phyloP scores from a whole-genome alignment of 768 basidiomycete species.

The Lactarius deliciosus region DNA sequence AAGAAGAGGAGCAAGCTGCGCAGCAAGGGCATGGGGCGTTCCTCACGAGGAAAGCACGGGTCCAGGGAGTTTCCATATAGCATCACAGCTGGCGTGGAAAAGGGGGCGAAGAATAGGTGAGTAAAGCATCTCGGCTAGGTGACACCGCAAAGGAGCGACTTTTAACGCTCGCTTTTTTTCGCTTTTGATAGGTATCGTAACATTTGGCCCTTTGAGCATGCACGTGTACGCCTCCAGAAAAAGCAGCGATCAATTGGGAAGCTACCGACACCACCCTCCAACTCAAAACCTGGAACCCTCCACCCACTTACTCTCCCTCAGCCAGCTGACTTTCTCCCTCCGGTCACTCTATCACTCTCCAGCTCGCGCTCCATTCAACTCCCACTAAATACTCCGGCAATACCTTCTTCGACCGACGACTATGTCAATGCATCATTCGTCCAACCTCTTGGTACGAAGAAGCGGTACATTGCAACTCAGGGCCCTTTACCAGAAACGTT shows the following conservation, averaged over 20 bases:
- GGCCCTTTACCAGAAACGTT: conserved; percentile 90
- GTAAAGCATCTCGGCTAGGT: conserved; percentile 28
- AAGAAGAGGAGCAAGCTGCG: conserved; percentile 31
- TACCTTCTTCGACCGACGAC: conserved; percentile 58
- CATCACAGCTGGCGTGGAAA: conserved; percentile 94
- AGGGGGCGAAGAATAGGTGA: conserved; percentile 89
- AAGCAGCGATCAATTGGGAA: conserved; percentile 15
- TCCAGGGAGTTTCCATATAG: conserved; percentile 69
- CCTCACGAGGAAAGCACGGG: conserved; percentile 25
- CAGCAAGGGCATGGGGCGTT: conserved; percentile 24
- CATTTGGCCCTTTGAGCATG: conserved; percentile 97
- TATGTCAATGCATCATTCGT: conserved; percentile 96
- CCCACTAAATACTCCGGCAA: conserved; percentile 23
- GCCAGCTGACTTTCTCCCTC: conserved; percentile 27
- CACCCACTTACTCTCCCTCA: conserved; percentile 21
- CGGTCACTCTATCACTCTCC: conserved; percentile 13
- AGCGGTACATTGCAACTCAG: conserved; percentile 93
- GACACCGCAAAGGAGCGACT: conserved; percentile 2
- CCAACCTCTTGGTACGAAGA: conserved; percentile 77
- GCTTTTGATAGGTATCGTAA: conserved; percentile 70
- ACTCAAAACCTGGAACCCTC: conserved; percentile 18
- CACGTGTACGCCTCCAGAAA: conserved; percentile 68
- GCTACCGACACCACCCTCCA: conserved; percentile 7
- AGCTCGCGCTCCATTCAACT: conserved; percentile 17
- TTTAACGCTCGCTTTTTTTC: conserved; percentile 9